phyloP scores from a whole-genome alignment of 371 early-diverging fungal genomes.

The Mortierella sp. region DNA sequence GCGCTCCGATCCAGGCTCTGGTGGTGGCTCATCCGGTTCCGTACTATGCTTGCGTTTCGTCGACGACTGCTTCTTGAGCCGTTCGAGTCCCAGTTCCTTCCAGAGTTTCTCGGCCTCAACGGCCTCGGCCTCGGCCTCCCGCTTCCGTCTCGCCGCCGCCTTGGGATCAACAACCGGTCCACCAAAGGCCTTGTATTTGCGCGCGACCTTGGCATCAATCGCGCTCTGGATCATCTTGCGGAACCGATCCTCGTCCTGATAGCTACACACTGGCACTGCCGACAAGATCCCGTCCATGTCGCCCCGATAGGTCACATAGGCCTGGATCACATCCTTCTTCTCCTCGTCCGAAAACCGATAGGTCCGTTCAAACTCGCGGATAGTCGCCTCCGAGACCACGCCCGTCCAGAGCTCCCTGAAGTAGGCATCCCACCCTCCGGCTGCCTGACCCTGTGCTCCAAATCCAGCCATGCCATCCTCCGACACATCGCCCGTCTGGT shows the following conservation, averaged over 20 bases:
- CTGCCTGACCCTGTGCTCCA: conserved; percentile 62
- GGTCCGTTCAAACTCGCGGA: conserved; percentile 72
- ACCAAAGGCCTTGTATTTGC: conserved; percentile 65
- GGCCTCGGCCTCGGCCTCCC: conserved; percentile 68
- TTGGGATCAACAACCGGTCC: conserved; percentile 63
- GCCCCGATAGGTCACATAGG: conserved; percentile 79
- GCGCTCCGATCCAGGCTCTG: conserved; percentile 40
- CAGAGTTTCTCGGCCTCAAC: conserved; percentile 66
- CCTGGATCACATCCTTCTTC: conserved; percentile 76
- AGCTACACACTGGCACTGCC: conserved; percentile 70
- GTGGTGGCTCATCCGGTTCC: conserved; percentile 49
- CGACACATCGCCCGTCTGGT: conserved; percentile 72
- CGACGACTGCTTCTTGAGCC: conserved; percentile 52
- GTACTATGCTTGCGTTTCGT: conserved; percentile 43
- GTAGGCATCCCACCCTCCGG: conserved; percentile 85
- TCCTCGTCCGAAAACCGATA: conserved; percentile 84
- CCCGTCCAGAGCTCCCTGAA: conserved; percentile 88
- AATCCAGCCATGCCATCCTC: conserved; percentile 57
- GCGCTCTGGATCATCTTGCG: conserved; percentile 72
- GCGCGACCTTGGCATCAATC: conserved; percentile 69
- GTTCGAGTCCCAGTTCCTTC: conserved; percentile 61
- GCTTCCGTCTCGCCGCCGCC: conserved; percentile 66
- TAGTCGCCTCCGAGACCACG: conserved; percentile 80
- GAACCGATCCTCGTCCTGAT: conserved; percentile 81
- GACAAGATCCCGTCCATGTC: conserved; percentile 80